phyloP scores from a whole-genome alignment of 2,329 filamentous ascomycete species.

The Aspergillus puulaauensis region DNA sequence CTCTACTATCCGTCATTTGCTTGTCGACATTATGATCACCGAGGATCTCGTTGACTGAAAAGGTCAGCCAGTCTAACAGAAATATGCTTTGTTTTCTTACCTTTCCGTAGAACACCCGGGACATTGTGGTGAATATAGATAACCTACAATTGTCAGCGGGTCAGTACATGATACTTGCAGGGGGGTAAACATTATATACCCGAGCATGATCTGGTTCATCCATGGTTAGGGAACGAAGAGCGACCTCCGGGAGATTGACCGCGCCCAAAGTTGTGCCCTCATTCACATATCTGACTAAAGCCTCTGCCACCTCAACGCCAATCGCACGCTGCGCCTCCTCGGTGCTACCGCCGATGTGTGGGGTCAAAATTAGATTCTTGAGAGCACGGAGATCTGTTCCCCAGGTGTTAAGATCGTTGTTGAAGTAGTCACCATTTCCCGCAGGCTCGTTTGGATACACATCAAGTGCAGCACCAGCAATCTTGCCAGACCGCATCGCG shows the following conservation, averaged over 20 bases:
- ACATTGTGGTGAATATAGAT: constrained; percentile 98
- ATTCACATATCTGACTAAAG: constrained; percentile 92
- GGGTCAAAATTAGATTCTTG: constrained; percentile 91
- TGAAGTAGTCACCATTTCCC: constrained; percentile 95
- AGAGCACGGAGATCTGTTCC: constrained; percentile 78
- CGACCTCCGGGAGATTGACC: constrained; percentile 96
- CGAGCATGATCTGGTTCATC: constrained; percentile 88
- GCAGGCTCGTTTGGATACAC: constrained; percentile 94
- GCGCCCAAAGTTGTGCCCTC: constrained; percentile 87
- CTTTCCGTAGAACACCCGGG: constrained; percentile 86
- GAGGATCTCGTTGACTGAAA: constrained; percentile 83
- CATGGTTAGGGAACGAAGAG: constrained; percentile 81
- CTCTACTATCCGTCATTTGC: constrained; percentile 94
- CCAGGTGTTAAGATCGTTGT: constrained; percentile 77
- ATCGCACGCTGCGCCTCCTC: constrained; percentile 97
- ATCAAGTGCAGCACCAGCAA: constrained; percentile 93
- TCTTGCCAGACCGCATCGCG: constrained; percentile 78
- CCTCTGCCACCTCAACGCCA: constrained; percentile 85
- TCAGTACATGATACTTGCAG: background rate
- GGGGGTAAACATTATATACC: constrained; percentile 44
- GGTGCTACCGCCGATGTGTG: constrained; percentile 95
- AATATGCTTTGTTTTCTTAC: constrained; percentile 40
- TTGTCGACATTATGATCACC: constrained; percentile 98
- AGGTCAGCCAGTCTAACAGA: constrained; percentile 14
- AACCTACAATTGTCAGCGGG: constrained; percentile 51